A percentile compares a stretch with the other conserved stretches of the same genome.
phyloP scores from a whole-genome alignment of 192 early-diverging fungal genomes.

The Backusella luteola region DNA sequence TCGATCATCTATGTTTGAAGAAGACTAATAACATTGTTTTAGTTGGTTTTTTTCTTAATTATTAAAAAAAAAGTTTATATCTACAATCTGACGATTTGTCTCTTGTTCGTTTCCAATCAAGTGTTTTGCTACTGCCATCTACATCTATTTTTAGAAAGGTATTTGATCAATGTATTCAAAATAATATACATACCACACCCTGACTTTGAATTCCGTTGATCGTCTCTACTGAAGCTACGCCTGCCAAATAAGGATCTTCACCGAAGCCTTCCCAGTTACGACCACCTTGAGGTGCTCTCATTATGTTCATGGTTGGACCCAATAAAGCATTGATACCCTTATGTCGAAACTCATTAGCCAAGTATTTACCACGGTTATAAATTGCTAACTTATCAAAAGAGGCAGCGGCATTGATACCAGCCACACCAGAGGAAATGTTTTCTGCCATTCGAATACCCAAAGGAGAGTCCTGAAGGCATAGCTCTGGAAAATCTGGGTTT shows the following conservation, averaged over 20 bases:
- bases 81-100: neutral
- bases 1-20: constrained; percentile 51
- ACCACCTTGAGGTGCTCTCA: constrained; percentile 21
- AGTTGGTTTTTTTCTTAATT: neutral
- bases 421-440: constrained; percentile 41
- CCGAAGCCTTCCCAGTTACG: constrained; percentile 25
- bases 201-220: constrained; percentile 21
- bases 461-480: constrained; percentile 35
- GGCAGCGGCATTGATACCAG: constrained; percentile 58
- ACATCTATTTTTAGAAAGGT: neutral
- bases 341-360: constrained; percentile 55
- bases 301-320: constrained; percentile 40
- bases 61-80: neutral
- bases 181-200: constrained; percentile 11
- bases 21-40: neutral
- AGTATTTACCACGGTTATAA: constrained; percentile 36
- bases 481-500: constrained; percentile 44
- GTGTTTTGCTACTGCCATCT: constrained; percentile 18
- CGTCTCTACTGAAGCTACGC: neutral
- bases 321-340: constrained; percentile 59
- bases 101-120: constrained; percentile 28
- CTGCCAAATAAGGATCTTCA: constrained; percentile 28
- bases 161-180: neutral
- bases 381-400: constrained; percentile 57
- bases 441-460: constrained; percentile 41